These are phyloP conservation scores for Aspergillus unguis DNA, from an alignment of 2,329 filamentous ascomycete species.

Conservation along the genomic window DNA sequence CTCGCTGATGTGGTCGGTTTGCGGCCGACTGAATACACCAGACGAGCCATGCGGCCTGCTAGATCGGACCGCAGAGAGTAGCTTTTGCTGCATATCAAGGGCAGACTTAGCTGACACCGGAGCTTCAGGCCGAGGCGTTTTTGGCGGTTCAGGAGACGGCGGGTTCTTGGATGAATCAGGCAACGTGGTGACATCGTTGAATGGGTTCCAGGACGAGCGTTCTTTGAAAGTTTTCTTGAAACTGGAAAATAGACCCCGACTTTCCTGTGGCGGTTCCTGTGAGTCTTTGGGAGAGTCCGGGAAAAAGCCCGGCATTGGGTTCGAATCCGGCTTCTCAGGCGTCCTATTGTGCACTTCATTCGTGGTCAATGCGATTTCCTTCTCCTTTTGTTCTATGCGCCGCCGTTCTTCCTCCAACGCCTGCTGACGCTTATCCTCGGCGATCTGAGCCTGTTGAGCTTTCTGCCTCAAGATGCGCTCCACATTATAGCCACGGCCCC, in stretches of 20 bases:
- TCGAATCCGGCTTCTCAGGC: conserved; percentile 33
- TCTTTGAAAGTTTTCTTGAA: conserved; percentile 67
- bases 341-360: conserved; percentile 23
- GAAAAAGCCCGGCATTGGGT: conserved; percentile 71
- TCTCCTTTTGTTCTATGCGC: conserved; percentile 55
- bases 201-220: conserved; percentile 21
- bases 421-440: conserved; percentile 75
- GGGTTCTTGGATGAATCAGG: conserved; percentile 24
- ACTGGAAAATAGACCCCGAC: conserved; percentile 63
- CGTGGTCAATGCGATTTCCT: conserved; percentile 50
- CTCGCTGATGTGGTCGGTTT: conserved; percentile 72
- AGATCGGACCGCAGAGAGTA: conserved; percentile 74
- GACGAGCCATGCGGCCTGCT: conserved; percentile 73
- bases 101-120: conserved; percentile 33
- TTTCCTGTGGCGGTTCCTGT: conserved; percentile 36
- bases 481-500: conserved; percentile 91
- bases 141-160: conserved; percentile 39
- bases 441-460: conserved; percentile 80
- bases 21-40: conserved; percentile 68
- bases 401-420: conserved; percentile 69
- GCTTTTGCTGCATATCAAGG: conserved; percentile 46
- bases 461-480: conserved; percentile 87
- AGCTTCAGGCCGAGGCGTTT: conserved; percentile 31
- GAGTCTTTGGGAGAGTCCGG: conserved; percentile 56
- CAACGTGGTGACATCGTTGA: conserved; percentile 23